Base-by-base conservation (phyloP, 768 basidiomycete species). In the Hydnomerulius pinastri region DNA sequence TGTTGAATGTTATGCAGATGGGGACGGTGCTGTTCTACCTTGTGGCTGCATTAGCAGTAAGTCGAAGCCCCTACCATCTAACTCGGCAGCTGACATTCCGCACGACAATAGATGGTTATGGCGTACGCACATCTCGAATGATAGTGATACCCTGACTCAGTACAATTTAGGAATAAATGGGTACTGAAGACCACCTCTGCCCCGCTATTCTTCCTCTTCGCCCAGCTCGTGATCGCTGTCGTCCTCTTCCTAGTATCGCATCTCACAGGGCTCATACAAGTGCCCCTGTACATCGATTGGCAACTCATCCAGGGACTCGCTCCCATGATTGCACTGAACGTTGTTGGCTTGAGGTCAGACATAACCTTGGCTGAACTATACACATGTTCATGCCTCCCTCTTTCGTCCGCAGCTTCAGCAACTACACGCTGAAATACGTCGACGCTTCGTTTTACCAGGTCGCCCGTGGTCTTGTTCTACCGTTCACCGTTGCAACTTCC, bases 401-500 rank as follows among this genome's bases (percentile, higher is more conserved):
- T 54, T 11, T 18, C 38, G 18, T 27, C 10, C n/a, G 25, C 64
- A 92, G 90, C 61, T 87, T 90, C 64, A 90, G 90, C 70, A 95
- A 94, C 67, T 93, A 85, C 64, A 92, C 89, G 33, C 79, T 95
- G 51, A 91, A 93, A 83, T 92, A 89, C 62, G 94, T 97, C 58
- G 93, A 94, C 49, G 91, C 92, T 11, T 94, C 92, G 0, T 93
- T 96, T 71, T 94, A 96, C 68, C 94, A 96, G 73, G 88, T 98
- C 55, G 95, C 95, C 0, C 87, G 95, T 13, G 95, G 95, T 9
- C 79, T 98, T 53, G 83, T 98, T 24, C 83, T 98, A 20, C 95
- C 96, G 0, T 89, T 93, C 76, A 98, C 96, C 15, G 92, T 97
- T 59, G 73, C 76, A 61, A 86, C 92, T n/a, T 94, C 95, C 35